Conservation (phyloP, 352 stramenopile genomes). For the Phytophthora meadii region DNA sequence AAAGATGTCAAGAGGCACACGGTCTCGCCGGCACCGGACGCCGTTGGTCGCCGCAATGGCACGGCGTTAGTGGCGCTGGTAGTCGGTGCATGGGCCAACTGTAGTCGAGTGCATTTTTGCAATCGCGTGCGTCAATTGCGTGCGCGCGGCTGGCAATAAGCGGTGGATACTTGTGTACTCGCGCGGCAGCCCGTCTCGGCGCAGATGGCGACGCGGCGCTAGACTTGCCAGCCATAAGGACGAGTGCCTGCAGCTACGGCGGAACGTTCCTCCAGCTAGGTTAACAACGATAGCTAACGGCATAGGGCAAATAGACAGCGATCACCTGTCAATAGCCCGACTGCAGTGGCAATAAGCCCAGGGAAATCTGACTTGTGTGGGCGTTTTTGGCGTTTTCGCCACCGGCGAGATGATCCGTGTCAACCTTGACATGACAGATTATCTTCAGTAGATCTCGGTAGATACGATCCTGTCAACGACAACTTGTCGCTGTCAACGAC, state of each 20-base stretch:
- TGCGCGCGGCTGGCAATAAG: constrained; percentile 21
- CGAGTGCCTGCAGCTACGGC: constrained; percentile 27
- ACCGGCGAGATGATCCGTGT: constrained; percentile 20
- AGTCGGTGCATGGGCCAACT: constrained; percentile 19
- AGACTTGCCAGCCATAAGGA: constrained; percentile 26
- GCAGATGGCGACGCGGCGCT: constrained; percentile 12
- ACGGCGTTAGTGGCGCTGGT: neutral
- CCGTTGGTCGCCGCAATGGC: neutral
- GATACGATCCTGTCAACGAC: constrained; percentile 17
- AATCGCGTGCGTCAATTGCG: constrained; percentile 27
- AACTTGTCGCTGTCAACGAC: constrained; percentile 1
- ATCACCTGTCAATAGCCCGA: neutral
- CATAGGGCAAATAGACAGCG: constrained; percentile 2
- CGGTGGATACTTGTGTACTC: constrained; percentile 19
- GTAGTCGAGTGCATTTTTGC: constrained; percentile 28
- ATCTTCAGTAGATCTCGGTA: neutral
- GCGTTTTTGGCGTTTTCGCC: neutral
- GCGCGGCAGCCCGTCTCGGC: constrained; percentile 16
- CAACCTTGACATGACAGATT: constrained; percentile 10
- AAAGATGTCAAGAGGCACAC: constrained; percentile 18
- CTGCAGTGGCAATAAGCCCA: neutral
- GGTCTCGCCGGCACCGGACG: too few species aligned
- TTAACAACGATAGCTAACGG: constrained; percentile 24
- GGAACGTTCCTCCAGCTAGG: constrained; percentile 28
- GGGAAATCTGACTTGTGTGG: neutral